Evolutionary conservation across 805 yeast genomes (phyloP).

Genomic region (Saturnispora mendoncae): DNA sequence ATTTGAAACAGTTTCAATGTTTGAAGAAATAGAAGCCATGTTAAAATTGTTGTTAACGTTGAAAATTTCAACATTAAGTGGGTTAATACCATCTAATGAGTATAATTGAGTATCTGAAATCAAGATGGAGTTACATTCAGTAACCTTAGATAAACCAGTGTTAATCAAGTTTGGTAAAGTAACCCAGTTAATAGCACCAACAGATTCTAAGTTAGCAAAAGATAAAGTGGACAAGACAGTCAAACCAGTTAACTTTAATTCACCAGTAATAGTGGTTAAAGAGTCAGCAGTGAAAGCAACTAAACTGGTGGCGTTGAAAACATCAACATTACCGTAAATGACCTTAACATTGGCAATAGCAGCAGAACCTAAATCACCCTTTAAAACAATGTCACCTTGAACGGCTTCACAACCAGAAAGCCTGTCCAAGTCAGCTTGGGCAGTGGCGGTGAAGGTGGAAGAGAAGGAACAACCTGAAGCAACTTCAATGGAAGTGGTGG

Average conservation of each 20-base stretch:
- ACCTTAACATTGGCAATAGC: slow-evolving; percentile 67
- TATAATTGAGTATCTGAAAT: slow-evolving; percentile 68
- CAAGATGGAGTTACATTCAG: slow-evolving; percentile 60
- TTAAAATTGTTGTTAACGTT: slow-evolving; percentile 87
- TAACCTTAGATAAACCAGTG: slow-evolving; percentile 67
- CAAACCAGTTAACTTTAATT: slow-evolving; percentile 51
- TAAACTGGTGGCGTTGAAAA: slow-evolving; percentile 58
- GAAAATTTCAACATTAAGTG: slow-evolving; percentile 42
- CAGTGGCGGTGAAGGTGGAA: slow-evolving; percentile 59
- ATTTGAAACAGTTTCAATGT: slow-evolving; percentile 64
- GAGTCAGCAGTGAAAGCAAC: slow-evolving; percentile 67
- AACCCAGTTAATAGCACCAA: slow-evolving; percentile 69
- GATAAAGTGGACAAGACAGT: slow-evolving; percentile 60
- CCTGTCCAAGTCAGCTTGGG: slow-evolving; percentile 68
- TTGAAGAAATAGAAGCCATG: slow-evolving; percentile 63
- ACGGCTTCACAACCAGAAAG: slow-evolving; percentile 70
- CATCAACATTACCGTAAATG: slow-evolving; percentile 65
- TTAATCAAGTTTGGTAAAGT: slow-evolving; percentile 78
- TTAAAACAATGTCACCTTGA: slow-evolving; percentile 67
- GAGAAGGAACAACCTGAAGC: slow-evolving; percentile 61
- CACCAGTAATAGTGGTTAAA: slow-evolving; percentile 66
- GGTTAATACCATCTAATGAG: slow-evolving; percentile 56
- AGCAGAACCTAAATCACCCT: slow-evolving; percentile 55
- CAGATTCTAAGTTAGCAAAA: slow-evolving; percentile 71
- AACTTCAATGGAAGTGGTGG: slow-evolving; percentile 38